Conservation (phyloP, 2,329 filamentous ascomycete species). For the Trichoderma harzianum region DNA sequence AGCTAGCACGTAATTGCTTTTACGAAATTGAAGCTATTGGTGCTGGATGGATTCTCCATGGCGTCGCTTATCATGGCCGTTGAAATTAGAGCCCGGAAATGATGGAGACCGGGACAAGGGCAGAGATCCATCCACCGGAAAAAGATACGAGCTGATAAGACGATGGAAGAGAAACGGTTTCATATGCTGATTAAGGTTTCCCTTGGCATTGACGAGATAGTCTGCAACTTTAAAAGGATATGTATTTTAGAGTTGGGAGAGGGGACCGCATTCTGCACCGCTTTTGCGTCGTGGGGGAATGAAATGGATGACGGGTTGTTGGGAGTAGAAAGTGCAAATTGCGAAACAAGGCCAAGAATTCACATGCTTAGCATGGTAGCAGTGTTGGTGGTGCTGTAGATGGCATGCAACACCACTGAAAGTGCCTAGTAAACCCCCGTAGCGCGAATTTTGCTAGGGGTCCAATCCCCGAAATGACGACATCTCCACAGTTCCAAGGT, state of each 20-base stretch:
- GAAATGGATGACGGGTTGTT: neutral
- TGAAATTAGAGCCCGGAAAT: conserved; percentile 6
- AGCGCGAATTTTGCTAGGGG: neutral
- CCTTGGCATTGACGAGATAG: neutral
- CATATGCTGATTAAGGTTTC: neutral
- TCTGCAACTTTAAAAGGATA: neutral
- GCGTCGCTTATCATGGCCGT: neutral
- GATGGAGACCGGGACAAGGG: neutral
- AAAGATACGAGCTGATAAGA: conserved; percentile 4
- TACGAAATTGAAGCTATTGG: neutral
- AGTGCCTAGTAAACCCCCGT: neutral
- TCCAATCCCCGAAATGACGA: neutral
- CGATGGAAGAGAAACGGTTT: neutral
- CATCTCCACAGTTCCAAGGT: neutral
- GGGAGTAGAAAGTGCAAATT: neutral
- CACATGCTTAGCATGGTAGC: neutral
- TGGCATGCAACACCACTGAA: neutral
- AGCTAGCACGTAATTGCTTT: neutral
- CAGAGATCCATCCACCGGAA: neutral
- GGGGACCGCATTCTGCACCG: neutral
- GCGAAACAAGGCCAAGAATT: neutral
- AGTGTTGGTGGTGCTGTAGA: neutral
- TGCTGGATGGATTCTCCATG: neutral
- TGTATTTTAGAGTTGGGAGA: neutral
- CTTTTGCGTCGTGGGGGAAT: neutral